Percentiles rank a stretch among this genome's conserved stretches.
phyloP scores from a whole-genome alignment of 305 asterid species.

The Fraxinus velutina region DNA sequence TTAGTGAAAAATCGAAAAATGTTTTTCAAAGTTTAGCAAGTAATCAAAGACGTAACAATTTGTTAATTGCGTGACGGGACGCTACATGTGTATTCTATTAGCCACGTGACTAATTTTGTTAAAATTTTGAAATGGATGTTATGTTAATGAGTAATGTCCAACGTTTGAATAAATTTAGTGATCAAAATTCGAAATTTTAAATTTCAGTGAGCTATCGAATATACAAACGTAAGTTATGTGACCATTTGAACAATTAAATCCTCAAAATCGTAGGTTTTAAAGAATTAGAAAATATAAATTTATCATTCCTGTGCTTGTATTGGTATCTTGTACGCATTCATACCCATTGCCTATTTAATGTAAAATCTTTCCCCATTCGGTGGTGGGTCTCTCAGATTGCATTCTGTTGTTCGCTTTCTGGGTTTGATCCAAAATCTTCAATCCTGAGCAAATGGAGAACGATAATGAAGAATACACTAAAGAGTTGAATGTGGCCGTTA shows the following conservation, averaged over 20 bases:
- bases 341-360: not conserved
- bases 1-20: no score
- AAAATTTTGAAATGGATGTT: not conserved
- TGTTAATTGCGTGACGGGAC: not conserved
- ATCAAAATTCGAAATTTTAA: no score
- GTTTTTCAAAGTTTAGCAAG: no score
- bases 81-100: not conserved
- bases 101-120: not conserved
- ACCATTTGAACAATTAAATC: no score
- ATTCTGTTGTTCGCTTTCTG: slow-evolving; percentile 17
- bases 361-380: slow-evolving; percentile 15
- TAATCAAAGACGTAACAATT: no score
- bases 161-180: no score
- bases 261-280: no score
- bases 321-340: slow-evolving; percentile 23
- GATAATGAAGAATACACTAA: slow-evolving; percentile 35
- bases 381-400: slow-evolving; percentile 15
- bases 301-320: not conserved
- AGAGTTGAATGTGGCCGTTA: slow-evolving; percentile 68
- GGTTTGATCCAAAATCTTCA: slow-evolving; percentile 23
- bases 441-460: slow-evolving; percentile 36
- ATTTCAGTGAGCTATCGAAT: no score
- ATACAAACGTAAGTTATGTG: no score
- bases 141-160: not conserved
- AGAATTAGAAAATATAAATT: not conserved